Evolutionary conservation across 345 rosid species (phyloP), one percentile per base, ranked within the genome.

Genomic region (Pugionium dolabratum): DNA sequence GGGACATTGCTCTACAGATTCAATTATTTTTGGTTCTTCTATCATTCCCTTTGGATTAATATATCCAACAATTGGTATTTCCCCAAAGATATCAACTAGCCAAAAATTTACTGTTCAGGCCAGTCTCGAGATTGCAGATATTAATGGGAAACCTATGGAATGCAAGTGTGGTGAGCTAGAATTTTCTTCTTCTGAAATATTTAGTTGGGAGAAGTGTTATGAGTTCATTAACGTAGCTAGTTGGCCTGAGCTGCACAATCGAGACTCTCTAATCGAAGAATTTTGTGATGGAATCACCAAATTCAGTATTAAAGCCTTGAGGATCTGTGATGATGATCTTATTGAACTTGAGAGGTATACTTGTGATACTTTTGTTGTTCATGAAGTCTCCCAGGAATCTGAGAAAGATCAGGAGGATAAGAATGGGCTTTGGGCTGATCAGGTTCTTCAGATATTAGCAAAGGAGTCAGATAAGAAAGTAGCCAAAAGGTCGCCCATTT

Each of bases 1-100:
- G 99, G 99, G 97, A 0, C 79, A 79, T 77, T 88, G 91, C 74
- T 86, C 95, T 0, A 80, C 83, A 40, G 90, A 90, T 62, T 84
- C 85, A 0, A 68, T 88, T 62, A 42, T 88, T 67, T 62, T 83
- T 31, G 91, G 91, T 66, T 76, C 96, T 45, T 74, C 81, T 6
- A 40, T 90, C 4, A 73, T 88, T 72, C 91, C 92, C 30, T 88
- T 94, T 56, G 95, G 89, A 34, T 82, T 94, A 75, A 84, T 94
- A 65, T 94, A 86, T 76, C 96, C 99, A 1, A 61, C 64, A 7
- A 84, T 94, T 48, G 84, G 79, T 31, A 31, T 90, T 55, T 76
- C 58, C 0, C 72, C 83, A 0, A 70, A 58, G 54, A 31, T 61
- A 39, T 54, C 72, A 53, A 66, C 69, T 32, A 59, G 64, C 46